These are phyloP conservation scores for Trichoderma guizhouense DNA, from an alignment of 2,329 filamentous ascomycete species.

Conservation along the genomic window DNA sequence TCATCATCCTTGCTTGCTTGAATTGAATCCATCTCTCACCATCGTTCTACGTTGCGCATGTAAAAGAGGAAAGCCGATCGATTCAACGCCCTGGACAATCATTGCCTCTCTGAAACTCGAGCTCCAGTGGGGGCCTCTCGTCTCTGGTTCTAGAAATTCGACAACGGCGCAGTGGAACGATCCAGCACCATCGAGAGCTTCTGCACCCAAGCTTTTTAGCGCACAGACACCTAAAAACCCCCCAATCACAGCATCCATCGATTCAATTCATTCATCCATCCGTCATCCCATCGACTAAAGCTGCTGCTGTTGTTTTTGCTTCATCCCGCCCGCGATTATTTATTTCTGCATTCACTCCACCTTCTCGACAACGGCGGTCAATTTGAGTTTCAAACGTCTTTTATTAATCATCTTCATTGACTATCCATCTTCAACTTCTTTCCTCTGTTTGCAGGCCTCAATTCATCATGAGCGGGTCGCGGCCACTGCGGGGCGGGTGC, in stretches of 20 bases:
- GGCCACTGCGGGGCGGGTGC: conserved; percentile 70
- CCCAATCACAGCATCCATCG: background rate
- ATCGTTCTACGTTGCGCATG: background rate
- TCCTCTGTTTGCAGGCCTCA: background rate
- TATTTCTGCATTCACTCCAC: background rate
- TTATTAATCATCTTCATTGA: background rate
- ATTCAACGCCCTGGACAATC: background rate
- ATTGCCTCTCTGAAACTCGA: background rate
- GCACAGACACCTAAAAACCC: background rate
- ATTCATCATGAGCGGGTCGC: conserved; percentile 43
- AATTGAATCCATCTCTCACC: background rate
- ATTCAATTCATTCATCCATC: background rate
- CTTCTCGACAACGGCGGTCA: background rate
- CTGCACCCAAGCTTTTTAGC: background rate
- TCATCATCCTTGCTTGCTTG: background rate
- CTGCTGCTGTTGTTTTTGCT: background rate
- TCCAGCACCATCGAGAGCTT: conserved; percentile 1
- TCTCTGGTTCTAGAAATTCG: conserved; percentile 3
- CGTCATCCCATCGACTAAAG: background rate
- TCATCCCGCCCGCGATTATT: background rate
- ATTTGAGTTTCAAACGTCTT: background rate
- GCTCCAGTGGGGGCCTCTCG: background rate
- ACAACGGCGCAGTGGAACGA: conserved; percentile 3
- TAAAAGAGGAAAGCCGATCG: background rate
- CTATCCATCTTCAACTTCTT: background rate